A percentile compares a stretch with the other conserved stretches of the same genome.
Evolutionary conservation across 2,329 filamentous ascomycete species (phyloP).

Genomic region (Phyllosticta citriasiana): DNA sequence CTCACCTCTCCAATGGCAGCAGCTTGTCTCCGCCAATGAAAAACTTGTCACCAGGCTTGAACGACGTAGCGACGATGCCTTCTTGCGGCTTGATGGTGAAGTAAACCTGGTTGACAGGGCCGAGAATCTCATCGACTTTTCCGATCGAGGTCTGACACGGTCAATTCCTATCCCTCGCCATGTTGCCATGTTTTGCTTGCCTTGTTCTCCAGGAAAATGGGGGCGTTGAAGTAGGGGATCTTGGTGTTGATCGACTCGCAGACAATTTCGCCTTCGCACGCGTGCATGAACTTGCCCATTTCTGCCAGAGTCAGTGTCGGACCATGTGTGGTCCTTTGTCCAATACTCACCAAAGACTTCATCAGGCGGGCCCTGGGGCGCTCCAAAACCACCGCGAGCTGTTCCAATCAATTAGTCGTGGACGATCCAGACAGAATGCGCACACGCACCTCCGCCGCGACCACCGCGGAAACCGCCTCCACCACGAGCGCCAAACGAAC

Average conservation of each 20-base stretch:
- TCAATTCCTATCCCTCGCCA: slow-evolving; percentile 14
- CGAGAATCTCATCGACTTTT: slow-evolving; percentile 96
- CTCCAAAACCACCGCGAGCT: slow-evolving; percentile 30
- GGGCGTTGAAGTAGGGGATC: slow-evolving; percentile 97
- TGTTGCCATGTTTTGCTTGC: slow-evolving; percentile 32
- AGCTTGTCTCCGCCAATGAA: slow-evolving; percentile 93
- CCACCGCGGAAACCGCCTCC: slow-evolving; percentile 44
- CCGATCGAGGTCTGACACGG: slow-evolving; percentile 63
- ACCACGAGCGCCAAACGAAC: slow-evolving; percentile 34
- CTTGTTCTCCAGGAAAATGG: slow-evolving; percentile 99
- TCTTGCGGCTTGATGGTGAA: slow-evolving; percentile 98
- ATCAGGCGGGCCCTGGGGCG: slow-evolving; percentile 34
- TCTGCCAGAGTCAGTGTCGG: slow-evolving; percentile 41
- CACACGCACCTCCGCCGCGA: slow-evolving; percentile 35
- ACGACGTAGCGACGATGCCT: slow-evolving; percentile 87
- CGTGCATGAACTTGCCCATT: slow-evolving; percentile 90
- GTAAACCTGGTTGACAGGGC: slow-evolving; percentile 94
- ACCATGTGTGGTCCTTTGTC: not conserved
- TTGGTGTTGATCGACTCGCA: slow-evolving; percentile 93
- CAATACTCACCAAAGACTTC: slow-evolving; percentile 31
- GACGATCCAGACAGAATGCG: not conserved
- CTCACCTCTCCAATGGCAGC: slow-evolving; percentile 73
- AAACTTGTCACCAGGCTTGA: slow-evolving; percentile 96
- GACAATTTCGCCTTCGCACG: slow-evolving; percentile 95
- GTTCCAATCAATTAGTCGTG: slow-evolving; percentile 10